Evolutionary conservation across 1,139 yeast species (phyloP).

Genomic region (Pichia sp.): DNA sequence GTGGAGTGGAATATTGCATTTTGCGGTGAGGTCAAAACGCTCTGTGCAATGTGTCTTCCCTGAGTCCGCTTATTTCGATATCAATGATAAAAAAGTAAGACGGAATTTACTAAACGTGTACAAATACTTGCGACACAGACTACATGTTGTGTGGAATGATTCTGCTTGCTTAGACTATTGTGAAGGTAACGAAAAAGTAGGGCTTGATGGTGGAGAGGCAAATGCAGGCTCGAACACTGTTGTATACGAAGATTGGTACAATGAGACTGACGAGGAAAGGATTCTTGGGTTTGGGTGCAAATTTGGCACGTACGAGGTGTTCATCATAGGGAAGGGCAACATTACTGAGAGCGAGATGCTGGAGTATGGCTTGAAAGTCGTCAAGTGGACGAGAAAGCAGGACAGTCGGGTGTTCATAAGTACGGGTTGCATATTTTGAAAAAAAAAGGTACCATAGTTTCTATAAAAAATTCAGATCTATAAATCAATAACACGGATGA

Average conservation of each 20-base stretch:
- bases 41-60: conserved; percentile 59
- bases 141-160: conserved; percentile 19
- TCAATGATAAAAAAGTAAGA: conserved; percentile 25
- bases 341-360: conserved; percentile 42
- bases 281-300: conserved; percentile 37
- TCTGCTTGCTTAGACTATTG: background rate
- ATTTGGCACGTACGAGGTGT: conserved; percentile 55
- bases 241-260: conserved; percentile 31
- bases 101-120: conserved; percentile 40
- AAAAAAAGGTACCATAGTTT: background rate
- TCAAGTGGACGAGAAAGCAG: conserved; percentile 54
- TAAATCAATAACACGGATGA: background rate
- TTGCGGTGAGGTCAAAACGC: conserved; percentile 67
- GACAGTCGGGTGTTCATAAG: conserved; percentile 54
- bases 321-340: conserved; percentile 47
- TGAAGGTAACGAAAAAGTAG: conserved; percentile 5
- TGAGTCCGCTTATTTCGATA: conserved; percentile 31
- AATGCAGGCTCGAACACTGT: conserved; percentile 6
- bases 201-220: background rate
- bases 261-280: conserved; percentile 31
- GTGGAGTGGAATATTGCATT: conserved; percentile 43
- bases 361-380: conserved; percentile 49
- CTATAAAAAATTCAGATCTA: conserved; percentile 2
- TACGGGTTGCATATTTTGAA: conserved; percentile 7
- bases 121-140: conserved; percentile 37